Conservation (phyloP, 2,329 filamentous ascomycete species). For the Phyllosticta citrichinensis region DNA sequence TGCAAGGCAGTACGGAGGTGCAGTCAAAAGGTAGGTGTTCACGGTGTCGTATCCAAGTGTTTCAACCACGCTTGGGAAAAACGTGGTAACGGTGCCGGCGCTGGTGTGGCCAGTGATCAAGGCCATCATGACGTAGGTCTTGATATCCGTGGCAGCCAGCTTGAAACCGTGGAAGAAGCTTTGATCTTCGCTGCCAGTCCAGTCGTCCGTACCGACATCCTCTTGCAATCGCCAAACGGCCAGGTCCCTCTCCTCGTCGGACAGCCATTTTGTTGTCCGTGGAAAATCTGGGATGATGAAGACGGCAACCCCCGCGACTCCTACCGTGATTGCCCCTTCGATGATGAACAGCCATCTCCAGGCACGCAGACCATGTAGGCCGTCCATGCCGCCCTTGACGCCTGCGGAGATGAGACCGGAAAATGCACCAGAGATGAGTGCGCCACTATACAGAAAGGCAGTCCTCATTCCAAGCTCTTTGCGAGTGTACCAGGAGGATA, state of each 20-base stretch:
- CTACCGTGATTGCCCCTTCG: slow-evolving; percentile 24
- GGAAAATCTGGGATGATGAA: slow-evolving; percentile 61
- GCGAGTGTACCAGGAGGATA: slow-evolving; percentile 59
- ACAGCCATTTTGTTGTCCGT: slow-evolving; percentile 33
- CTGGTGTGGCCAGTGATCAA: slow-evolving; percentile 32
- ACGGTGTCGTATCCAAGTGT: slow-evolving; percentile 36
- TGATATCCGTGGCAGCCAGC: slow-evolving; percentile 29
- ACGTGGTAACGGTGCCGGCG: slow-evolving; percentile 33
- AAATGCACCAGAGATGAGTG: slow-evolving; percentile 61
- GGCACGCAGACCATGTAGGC: slow-evolving; percentile 44
- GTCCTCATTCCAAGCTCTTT: slow-evolving; percentile 58
- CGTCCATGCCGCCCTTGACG: slow-evolving; percentile 56
- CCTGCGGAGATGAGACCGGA: slow-evolving; percentile 51
- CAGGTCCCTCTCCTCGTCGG: slow-evolving; percentile 29
- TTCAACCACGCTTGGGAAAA: slow-evolving; percentile 35
- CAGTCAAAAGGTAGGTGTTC: slow-evolving; percentile 41
- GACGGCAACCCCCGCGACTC: slow-evolving; percentile 46
- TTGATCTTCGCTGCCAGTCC: slow-evolving; percentile 25
- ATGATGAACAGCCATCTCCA: slow-evolving; percentile 37
- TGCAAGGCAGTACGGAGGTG: slow-evolving; percentile 46
- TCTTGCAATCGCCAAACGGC: slow-evolving; percentile 28
- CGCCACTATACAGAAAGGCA: slow-evolving; percentile 57
- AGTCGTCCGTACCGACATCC: slow-evolving; percentile 32
- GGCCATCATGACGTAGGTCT: slow-evolving; percentile 31
- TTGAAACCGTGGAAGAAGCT: slow-evolving; percentile 31